Evolutionary conservation across 2,329 filamentous ascomycete genomes (phyloP).

Genomic region (Penicillium sp.): DNA sequence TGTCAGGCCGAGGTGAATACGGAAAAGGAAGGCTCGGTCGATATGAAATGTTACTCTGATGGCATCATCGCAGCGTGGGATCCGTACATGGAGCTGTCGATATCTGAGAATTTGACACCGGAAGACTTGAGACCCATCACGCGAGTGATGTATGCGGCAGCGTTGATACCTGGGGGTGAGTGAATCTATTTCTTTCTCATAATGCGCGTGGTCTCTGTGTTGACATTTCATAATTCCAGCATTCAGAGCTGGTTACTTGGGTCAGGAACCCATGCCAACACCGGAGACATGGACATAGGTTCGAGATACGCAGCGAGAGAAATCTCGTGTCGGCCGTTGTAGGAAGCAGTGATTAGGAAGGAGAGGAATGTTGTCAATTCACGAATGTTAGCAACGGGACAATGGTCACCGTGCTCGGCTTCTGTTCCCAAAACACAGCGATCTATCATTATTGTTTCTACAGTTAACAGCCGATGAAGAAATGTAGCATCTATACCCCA

Average conservation of each 20-base stretch:
- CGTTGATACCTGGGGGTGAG: conserved; percentile 59
- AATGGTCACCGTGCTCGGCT: background rate
- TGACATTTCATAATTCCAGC: conserved; percentile 25
- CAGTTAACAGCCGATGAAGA: conserved; percentile 11
- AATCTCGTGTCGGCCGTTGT: background rate
- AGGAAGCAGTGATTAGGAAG: background rate
- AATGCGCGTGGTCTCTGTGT: background rate
- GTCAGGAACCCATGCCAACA: conserved; percentile 29
- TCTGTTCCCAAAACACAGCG: conserved; percentile 1
- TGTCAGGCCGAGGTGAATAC: conserved; percentile 40
- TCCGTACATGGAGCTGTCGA: conserved; percentile 40
- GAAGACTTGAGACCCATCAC: conserved; percentile 57
- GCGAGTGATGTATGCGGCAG: conserved; percentile 59
- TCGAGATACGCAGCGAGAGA: background rate
- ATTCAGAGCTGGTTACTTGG: conserved; percentile 40
- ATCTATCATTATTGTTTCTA: conserved; percentile 12
- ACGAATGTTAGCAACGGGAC: background rate
- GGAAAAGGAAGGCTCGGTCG: conserved; percentile 36
- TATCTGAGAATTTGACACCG: conserved; percentile 34
- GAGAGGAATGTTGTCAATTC: background rate
- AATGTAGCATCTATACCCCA: conserved; percentile 30
- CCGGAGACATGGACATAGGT: background rate
- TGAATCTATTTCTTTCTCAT: conserved; percentile 4
- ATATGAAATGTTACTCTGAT: conserved; percentile 36
- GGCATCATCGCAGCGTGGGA: conserved; percentile 42